phyloP scores from a whole-genome alignment of 2,329 filamentous ascomycete genomes.

The Verticillium nubilum region DNA sequence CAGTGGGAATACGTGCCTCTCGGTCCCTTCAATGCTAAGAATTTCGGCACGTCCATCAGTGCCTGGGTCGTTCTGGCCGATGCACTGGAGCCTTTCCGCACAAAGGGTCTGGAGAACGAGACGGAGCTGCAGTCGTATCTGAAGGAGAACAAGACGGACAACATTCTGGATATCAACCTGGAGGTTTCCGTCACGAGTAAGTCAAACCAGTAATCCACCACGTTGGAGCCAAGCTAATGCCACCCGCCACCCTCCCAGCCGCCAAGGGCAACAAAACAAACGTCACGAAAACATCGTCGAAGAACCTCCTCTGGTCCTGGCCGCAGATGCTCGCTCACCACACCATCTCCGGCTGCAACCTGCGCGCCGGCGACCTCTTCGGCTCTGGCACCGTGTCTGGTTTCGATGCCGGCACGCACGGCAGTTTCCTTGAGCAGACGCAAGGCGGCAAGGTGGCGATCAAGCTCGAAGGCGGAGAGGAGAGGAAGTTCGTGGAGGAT shows the following conservation, averaged over 20 bases:
- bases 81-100: slow-evolving; percentile 34
- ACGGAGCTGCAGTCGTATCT: slow-evolving; percentile 36
- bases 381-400: slow-evolving; percentile 74
- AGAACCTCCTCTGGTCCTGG: slow-evolving; percentile 69
- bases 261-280: slow-evolving; percentile 29
- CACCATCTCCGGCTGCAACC: slow-evolving; percentile 68
- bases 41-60: slow-evolving; percentile 53
- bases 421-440: slow-evolving; percentile 68
- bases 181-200: slow-evolving; percentile 33
- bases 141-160: slow-evolving; percentile 42
- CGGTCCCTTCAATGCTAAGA: slow-evolving; percentile 58
- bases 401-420: slow-evolving; percentile 55
- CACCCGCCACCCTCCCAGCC: slow-evolving; percentile 15
- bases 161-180: slow-evolving; percentile 29
- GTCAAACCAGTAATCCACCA: too few species aligned
- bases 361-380: slow-evolving; percentile 68
- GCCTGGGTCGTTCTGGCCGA: slow-evolving; percentile 59
- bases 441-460: slow-evolving; percentile 61
- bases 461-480: slow-evolving; percentile 56
- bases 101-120: slow-evolving; percentile 21
- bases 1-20: slow-evolving; percentile 55
- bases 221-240: too few species aligned
- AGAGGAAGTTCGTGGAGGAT: slow-evolving; percentile 67
- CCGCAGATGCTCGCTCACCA: slow-evolving; percentile 82
- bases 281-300: slow-evolving; percentile 27